Evolutionary conservation across 164 flowering plant species (phyloP), one percentile per base, ranked within the genome.

Genomic region (Chimonanthus salicifolius): DNA sequence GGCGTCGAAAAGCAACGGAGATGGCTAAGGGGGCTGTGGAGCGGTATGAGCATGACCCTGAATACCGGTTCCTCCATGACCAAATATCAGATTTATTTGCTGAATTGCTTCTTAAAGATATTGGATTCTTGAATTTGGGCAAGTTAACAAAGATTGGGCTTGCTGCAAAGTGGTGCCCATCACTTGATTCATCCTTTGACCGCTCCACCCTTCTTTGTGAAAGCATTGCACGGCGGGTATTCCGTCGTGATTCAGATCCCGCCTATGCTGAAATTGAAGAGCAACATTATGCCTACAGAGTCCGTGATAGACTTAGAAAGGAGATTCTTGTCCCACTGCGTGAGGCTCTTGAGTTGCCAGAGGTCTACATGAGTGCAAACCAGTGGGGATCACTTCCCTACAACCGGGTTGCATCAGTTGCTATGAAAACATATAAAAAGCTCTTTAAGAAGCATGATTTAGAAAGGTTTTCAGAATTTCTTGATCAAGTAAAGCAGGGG

Each of bases 351-450:
- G 73, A 85, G 45, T 65, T 87, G 63, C 90, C 87, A 0, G 87
- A 87, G 78, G 74, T 84, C 0, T 84, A 79, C 72, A 87, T 85
- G 80, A 65, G 82, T 45, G 74, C 88, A 5, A 82, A 81, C n/a
- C 64, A 62, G 62, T 87, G 90, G 90, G 70, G 49, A 3, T 15
- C 71, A 7, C 76, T 86, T 5, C 88, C 88, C 0, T 87, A 87
- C 72, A 58, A 72, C 44, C 72, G 88, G 50, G 90, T 87, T 7
- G 74, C 87, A 7, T 87, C 88, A 0, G 86, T 87, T 9, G 90
- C 90, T 8, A 87, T 84, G 88, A 86, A 83, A 49, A 77, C 16
- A n/a, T 85, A 87, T 83, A 86, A 83, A 69, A 62, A 65, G 6
- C 68, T 68, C 64, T 87, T 87, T 67, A 0, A 0, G 49, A 82